phyloP scores from a whole-genome alignment of 1,139 yeast species.

The Saccharomyces hybrid region DNA sequence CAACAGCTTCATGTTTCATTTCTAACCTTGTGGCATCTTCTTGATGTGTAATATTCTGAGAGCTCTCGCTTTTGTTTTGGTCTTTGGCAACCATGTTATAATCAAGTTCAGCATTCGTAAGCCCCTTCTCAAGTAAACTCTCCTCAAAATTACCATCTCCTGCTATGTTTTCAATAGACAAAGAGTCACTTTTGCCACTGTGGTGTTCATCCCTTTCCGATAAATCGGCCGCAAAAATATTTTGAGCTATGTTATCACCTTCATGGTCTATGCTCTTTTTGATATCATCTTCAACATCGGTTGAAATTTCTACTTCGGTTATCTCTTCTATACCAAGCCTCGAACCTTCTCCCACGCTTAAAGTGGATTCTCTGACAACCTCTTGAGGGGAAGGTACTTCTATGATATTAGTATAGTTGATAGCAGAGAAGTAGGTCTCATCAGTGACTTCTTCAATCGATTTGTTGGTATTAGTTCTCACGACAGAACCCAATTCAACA shows the following conservation, averaged over 20 bases:
- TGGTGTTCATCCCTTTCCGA: not conserved
- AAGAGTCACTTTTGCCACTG: not conserved
- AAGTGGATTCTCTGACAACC: not conserved
- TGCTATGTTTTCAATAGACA: not conserved
- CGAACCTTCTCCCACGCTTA: not conserved
- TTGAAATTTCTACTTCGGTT: not conserved
- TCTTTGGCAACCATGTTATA: not conserved
- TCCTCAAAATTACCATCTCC: not conserved
- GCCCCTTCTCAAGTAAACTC: not conserved
- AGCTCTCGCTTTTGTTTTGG: not conserved
- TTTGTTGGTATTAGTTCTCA: not conserved
- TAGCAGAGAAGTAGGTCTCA: not conserved
- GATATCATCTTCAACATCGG: not conserved
- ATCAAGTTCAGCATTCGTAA: not conserved
- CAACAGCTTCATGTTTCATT: not conserved
- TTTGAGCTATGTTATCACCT: not conserved
- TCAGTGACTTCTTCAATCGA: not conserved
- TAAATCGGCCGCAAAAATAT: not conserved
- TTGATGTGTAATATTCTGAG: not conserved
- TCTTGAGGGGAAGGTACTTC: not conserved
- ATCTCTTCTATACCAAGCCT: not conserved
- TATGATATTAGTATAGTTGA: not conserved
- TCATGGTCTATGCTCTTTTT: not conserved
- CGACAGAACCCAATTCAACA: not conserved
- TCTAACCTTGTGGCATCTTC: not conserved